Evolutionary conservation across 208 protist genomes (phyloP), one percentile per base, ranked within the genome.

Genomic region (Leptomonas seymouri): DNA sequence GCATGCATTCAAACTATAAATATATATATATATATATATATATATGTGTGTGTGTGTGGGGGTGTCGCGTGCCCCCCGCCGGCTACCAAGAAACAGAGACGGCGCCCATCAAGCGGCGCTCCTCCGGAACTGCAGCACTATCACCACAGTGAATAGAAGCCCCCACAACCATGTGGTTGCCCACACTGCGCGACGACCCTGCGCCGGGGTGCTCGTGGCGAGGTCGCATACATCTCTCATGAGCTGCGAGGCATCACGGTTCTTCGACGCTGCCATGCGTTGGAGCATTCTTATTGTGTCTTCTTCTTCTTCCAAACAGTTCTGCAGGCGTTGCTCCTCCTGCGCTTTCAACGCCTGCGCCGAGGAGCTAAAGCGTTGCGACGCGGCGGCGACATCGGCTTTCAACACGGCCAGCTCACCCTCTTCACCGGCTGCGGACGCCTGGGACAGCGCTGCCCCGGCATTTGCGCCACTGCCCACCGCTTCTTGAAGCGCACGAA

Each of bases 41-140:
- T 49, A 39, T 39, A 39, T 39, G 34, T 21, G 20, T 11, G 7
- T 1, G 23, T 51, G 39, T 16, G 39, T 16, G 39, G 39, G 14
- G 14, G 39, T 16, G 11, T 14, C 14, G 39, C 14, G 7, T 7
- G 14, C 11, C 11, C 7, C 11, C 14, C 14, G 39, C 18, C 49
- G 30, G 3, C 16, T 60, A 28, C 57, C 34, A 41, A 58, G 25
- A 63, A 14, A 49, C 28, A 55, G 18, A 59, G 20, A 59, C 34
- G 60, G 21, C 18, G 9, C 4, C 28, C 15, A 1, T 34, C 36
- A 65, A 1, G 79, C 63, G 5, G 48, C 28, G 54, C 79, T 80
- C 66, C 71, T 78, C 44, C 67, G 71, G 64, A 76, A 83, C 68
- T 79, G 51, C 7, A 80, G 57, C 23, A 73, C 63, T 7, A 59